These are phyloP conservation scores for Angomonas ambiguus DNA, from an alignment of 208 protist genomes.

Conservation along the genomic window DNA sequence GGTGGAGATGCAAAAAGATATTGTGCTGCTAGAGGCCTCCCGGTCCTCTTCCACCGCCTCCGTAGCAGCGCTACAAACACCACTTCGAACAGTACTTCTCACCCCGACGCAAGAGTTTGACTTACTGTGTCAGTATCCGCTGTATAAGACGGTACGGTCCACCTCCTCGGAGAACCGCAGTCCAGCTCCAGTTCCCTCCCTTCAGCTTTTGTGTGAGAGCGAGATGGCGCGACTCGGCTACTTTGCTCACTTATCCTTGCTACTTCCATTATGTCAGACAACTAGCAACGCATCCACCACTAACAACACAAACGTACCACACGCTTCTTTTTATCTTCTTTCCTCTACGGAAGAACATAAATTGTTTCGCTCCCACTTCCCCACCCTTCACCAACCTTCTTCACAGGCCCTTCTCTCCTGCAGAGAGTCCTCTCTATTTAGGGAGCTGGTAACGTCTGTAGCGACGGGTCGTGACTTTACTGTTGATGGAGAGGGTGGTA, in stretches of 20 bases:
- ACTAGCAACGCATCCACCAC: neutral
- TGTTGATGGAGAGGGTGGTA: neutral
- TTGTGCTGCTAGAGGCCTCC: neutral
- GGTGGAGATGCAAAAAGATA: neutral
- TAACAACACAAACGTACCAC: conserved; percentile 9
- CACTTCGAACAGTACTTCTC: neutral
- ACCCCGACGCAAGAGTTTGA: neutral
- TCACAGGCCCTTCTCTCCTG: too few species aligned
- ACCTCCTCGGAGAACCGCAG: neutral
- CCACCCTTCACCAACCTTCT: too few species aligned
- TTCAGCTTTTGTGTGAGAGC: neutral
- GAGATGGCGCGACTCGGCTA: neutral
- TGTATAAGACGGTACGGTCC: neutral
- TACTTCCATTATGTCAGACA: neutral
- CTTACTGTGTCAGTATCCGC: neutral
- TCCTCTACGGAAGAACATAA: too few species aligned
- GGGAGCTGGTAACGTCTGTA: too few species aligned
- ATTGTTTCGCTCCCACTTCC: too few species aligned
- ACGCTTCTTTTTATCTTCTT: too few species aligned
- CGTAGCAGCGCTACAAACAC: neutral
- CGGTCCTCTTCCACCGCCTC: neutral
- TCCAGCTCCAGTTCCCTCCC: neutral
- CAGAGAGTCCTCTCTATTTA: too few species aligned
- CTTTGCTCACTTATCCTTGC: neutral
- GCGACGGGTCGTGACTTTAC: too few species aligned